Conservation (phyloP, 805 yeast species). For the Ogataea pignaliae region DNA sequence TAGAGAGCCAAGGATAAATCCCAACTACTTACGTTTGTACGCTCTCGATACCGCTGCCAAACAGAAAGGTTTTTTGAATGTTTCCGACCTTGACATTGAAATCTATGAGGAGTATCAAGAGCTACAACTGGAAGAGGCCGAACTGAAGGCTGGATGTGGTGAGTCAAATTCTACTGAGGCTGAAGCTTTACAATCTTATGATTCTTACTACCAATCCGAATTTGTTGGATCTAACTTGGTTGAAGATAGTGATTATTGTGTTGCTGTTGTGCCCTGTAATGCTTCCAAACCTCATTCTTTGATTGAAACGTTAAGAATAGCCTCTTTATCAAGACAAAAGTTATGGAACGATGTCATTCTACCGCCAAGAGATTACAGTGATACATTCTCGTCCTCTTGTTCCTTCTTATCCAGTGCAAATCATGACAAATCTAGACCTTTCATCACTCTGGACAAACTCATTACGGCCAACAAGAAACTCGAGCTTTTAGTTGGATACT, state of each 20-base stretch:
- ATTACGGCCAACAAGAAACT: neutral
- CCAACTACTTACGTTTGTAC: conserved; percentile 44
- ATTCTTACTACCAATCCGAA: conserved; percentile 19
- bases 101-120: conserved; percentile 18
- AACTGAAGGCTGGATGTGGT: neutral
- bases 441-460: conserved; percentile 13
- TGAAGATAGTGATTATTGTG: conserved; percentile 3
- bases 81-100: conserved; percentile 34
- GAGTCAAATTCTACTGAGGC: neutral
- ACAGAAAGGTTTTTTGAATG: conserved; percentile 29
- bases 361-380: conserved; percentile 36
- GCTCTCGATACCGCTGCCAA: conserved; percentile 42
- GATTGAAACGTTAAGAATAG: conserved; percentile 27
- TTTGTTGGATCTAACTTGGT: conserved; percentile 10
- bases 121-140: neutral
- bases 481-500: neutral
- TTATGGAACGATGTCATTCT: conserved; percentile 50
- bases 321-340: conserved; percentile 41
- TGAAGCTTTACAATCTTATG: neutral
- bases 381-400: neutral
- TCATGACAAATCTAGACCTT: neutral
- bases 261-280: conserved; percentile 4
- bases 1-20: conserved; percentile 46
- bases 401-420: neutral
- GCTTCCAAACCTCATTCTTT: conserved; percentile 2